Conservation (phyloP, 129 eudicot genomes). For the carrot (Daucus carota) region DNA sequence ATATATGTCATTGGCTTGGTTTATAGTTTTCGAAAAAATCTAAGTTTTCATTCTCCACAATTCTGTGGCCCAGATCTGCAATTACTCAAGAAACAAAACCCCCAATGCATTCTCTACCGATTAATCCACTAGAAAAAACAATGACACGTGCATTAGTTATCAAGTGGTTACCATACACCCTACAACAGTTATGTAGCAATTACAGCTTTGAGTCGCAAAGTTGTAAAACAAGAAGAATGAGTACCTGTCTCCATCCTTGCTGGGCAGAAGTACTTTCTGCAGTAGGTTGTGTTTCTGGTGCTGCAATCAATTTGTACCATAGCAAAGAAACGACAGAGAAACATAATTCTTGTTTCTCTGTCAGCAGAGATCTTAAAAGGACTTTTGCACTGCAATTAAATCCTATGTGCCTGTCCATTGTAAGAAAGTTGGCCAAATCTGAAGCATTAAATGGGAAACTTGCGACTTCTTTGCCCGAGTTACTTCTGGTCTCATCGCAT, state of each 20-base stretch:
- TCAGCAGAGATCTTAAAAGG: slow-evolving; percentile 60
- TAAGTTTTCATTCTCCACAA: not conserved
- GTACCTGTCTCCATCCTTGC: slow-evolving; percentile 99
- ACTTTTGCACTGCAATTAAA: slow-evolving; percentile 67
- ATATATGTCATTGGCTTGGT: not conserved
- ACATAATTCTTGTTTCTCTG: slow-evolving; percentile 83
- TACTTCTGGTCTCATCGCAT: slow-evolving; percentile 28
- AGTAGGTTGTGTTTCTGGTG: slow-evolving; percentile 84
- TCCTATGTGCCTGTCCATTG: slow-evolving; percentile 88
- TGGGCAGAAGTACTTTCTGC: slow-evolving; percentile 99
- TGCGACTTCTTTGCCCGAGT: slow-evolving; percentile 43
- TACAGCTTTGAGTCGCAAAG: not conserved
- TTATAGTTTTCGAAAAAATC: not conserved
- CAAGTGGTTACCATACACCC: not conserved
- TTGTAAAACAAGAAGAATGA: not conserved
- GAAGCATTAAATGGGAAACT: slow-evolving; percentile 81
- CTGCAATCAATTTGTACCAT: slow-evolving; percentile 89
- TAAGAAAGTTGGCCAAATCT: slow-evolving; percentile 85
- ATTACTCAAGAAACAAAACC: not conserved
- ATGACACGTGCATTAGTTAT: not conserved
- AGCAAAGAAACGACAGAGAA: slow-evolving; percentile 94
- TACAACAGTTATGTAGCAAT: not conserved
- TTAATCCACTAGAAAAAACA: not conserved
- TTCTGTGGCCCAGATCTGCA: not conserved
- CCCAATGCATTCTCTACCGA: not conserved